phyloP scores from a whole-genome alignment of 176 grass and related monocot species.

The Areca catechu region DNA sequence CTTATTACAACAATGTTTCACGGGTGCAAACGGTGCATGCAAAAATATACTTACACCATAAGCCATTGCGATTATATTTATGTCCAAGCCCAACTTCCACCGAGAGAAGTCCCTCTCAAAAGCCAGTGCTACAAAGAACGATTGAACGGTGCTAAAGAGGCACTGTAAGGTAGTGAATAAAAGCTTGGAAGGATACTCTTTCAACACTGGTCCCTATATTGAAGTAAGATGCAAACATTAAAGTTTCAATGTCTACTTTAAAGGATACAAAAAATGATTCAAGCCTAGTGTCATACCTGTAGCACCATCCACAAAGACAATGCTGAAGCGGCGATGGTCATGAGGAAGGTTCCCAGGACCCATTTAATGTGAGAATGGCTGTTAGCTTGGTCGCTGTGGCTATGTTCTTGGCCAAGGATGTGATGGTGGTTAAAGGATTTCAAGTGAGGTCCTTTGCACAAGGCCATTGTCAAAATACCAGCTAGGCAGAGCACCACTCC shows the following conservation, averaged over 20 bases:
- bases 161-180: conserved; percentile 59
- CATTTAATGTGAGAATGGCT: conserved; percentile 37
- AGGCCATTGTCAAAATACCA: conserved; percentile 47
- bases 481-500: conserved; percentile 48
- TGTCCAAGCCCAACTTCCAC: conserved; percentile 47
- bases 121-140: conserved; percentile 36
- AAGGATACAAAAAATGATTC: too few species aligned
- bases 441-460: conserved; percentile 47
- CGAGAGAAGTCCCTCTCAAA: conserved; percentile 56
- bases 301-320: conserved; percentile 50
- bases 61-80: conserved; percentile 35
- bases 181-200: conserved; percentile 59
- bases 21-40: too few species aligned
- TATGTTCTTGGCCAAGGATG: conserved; percentile 8
- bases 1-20: too few species aligned
- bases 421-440: conserved; percentile 44
- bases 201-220: conserved; percentile 39
- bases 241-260: too few species aligned
- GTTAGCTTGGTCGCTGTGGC: neutral
- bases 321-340: conserved; percentile 31
- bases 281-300: conserved; percentile 22
- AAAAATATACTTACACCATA: conserved; percentile 33
- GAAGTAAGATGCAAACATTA: too few species aligned
- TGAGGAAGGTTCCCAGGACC: conserved; percentile 55
- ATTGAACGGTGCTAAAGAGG: conserved; percentile 46